These are phyloP conservation scores for Leccinum subgranulosum DNA, from an alignment of 768 basidiomycete species.

Conservation along the genomic window DNA sequence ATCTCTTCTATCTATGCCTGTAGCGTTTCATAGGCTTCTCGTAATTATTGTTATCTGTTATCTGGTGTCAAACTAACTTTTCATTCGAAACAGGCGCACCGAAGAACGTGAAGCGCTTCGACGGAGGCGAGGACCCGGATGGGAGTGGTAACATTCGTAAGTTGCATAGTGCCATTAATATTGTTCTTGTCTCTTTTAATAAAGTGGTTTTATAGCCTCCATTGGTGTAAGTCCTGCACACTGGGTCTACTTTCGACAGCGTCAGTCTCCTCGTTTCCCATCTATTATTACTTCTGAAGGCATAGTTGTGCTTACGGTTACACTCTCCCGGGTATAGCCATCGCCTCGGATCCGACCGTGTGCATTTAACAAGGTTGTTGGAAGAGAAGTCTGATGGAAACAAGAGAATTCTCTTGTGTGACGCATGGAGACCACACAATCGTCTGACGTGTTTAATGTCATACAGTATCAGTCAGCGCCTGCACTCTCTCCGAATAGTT, in stretches of 20 bases:
- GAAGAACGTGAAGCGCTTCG: constrained; percentile 39
- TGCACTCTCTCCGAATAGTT: neutral
- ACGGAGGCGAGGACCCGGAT: constrained; percentile 43
- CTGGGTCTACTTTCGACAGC: constrained; percentile 43
- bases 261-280: constrained; percentile 27
- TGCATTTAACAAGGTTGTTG: constrained; percentile 18
- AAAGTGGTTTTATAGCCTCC: constrained; percentile 32
- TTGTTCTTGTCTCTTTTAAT: neutral
- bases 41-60: neutral
- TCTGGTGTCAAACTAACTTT: constrained; percentile 1
- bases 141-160: constrained; percentile 49
- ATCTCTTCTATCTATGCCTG: neutral
- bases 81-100: constrained; percentile 21
- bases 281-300: neutral
- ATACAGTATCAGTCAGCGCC: neutral
- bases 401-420: neutral
- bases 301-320: constrained; percentile 4
- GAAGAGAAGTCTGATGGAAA: constrained; percentile 1
- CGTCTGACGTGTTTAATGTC: neutral
- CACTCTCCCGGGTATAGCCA: constrained; percentile 17
- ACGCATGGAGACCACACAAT: neutral
- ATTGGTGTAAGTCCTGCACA: constrained; percentile 49
- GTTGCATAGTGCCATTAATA: constrained; percentile 7
- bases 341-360: constrained; percentile 33
- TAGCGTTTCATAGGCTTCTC: neutral